Evolutionary conservation across 1,284 basidiomycete genomes (phyloP).

Genomic region (Golubevia sp.): DNA sequence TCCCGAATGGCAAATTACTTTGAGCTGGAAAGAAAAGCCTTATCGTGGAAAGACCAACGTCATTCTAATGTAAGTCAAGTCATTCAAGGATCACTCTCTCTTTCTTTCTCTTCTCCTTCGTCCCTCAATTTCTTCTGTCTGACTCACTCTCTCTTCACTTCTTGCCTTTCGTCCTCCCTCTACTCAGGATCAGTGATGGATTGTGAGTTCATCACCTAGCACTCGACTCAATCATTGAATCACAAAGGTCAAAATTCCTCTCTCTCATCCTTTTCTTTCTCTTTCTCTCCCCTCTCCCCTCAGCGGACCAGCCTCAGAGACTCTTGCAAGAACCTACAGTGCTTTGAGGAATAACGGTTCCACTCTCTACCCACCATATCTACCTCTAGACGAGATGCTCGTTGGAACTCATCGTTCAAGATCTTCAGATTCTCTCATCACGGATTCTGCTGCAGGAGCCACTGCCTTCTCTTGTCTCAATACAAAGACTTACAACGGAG

Average conservation of each 20-base stretch:
- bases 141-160: too few species aligned
- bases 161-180: too few species aligned
- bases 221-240: too few species aligned
- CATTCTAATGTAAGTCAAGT: slow-evolving; percentile 44
- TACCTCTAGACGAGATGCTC: slow-evolving; percentile 29
- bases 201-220: background rate
- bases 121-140: too few species aligned
- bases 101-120: too few species aligned
- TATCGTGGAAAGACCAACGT: slow-evolving; percentile 33
- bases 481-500: slow-evolving; percentile 40
- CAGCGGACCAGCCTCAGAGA: slow-evolving; percentile 30
- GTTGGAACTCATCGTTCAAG: slow-evolving; percentile 35
- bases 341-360: slow-evolving; percentile 20
- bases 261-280: too few species aligned
- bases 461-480: slow-evolving; percentile 40
- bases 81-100: too few species aligned
- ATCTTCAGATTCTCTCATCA: slow-evolving; percentile 34
- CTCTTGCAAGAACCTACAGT: slow-evolving; percentile 28
- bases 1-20: too few species aligned
- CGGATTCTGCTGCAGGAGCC: slow-evolving; percentile 39
- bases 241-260: too few species aligned
- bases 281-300: too few species aligned
- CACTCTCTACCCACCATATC: slow-evolving; percentile 14
- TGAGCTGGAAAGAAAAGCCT: too few species aligned
- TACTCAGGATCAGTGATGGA: slow-evolving; percentile 43